phyloP scores from a whole-genome alignment of 371 early-diverging fungal species.

The Circinella umbellata region DNA sequence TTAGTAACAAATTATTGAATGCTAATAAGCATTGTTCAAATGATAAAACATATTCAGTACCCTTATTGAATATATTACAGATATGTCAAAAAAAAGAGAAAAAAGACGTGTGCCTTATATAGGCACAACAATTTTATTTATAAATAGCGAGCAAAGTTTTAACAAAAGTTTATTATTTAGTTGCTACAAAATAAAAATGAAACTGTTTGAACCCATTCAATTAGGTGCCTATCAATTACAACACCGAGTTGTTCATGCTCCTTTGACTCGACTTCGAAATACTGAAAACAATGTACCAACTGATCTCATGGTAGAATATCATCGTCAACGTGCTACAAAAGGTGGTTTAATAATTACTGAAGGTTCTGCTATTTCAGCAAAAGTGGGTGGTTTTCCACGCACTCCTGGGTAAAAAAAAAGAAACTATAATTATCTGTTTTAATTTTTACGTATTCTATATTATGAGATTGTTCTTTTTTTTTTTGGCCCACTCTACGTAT shows the following conservation, averaged over 20 bases:
- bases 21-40: too few species aligned
- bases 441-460: constrained; percentile 56
- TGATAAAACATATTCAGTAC: too few species aligned
- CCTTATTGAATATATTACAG: too few species aligned
- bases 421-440: constrained; percentile 26
- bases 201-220: constrained; percentile 35
- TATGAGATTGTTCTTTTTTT: too few species aligned
- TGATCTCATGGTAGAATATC: constrained; percentile 56
- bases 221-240: constrained; percentile 30
- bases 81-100: too few species aligned
- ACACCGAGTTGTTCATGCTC: constrained; percentile 62
- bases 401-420: not conserved
- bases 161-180: too few species aligned
- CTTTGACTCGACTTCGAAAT: constrained; percentile 57
- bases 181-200: not conserved
- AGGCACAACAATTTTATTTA: too few species aligned
- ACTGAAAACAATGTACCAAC: constrained; percentile 32
- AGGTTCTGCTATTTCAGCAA: constrained; percentile 35
- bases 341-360: constrained; percentile 68
- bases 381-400: not conserved
- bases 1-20: too few species aligned
- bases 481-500: too few species aligned
- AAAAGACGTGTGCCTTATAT: too few species aligned
- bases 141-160: too few species aligned
- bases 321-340: constrained; percentile 56